Evolutionary conservation across 345 rosid genomes (phyloP).

Genomic region (Euphorbia tirucalli): DNA sequence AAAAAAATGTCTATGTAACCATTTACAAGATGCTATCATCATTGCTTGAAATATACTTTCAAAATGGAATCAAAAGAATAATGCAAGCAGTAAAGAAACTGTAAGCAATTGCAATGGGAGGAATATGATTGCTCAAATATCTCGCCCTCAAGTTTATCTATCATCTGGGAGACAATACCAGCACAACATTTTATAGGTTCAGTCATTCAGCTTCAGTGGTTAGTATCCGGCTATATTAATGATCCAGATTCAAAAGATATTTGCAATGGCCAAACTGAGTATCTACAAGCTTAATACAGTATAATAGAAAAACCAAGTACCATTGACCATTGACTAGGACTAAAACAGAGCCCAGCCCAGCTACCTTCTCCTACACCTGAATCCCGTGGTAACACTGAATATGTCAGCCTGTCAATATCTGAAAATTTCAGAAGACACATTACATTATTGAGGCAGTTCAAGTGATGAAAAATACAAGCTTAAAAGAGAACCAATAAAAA

Average conservation of each 20-base stretch:
- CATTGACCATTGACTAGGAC: constrained; percentile 65
- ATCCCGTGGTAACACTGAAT: constrained; percentile 62
- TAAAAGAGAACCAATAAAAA: constrained; percentile 1
- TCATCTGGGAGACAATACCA: neutral
- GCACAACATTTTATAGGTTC: neutral
- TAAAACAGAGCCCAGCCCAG: constrained; percentile 73
- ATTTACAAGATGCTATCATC: neutral
- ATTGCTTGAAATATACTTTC: neutral
- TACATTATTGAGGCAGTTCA: constrained; percentile 22
- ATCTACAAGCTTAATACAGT: neutral
- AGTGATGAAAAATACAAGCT: constrained; percentile 1
- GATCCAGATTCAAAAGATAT: neutral
- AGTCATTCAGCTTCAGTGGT: neutral
- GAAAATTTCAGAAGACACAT: constrained; percentile 25
- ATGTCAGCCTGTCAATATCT: constrained; percentile 52
- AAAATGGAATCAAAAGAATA: neutral
- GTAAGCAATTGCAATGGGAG: neutral
- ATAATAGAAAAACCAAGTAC: constrained; percentile 27
- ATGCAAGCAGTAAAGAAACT: neutral
- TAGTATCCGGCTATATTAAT: neutral
- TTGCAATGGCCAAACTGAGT: neutral
- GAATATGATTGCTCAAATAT: neutral
- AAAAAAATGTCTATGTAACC: neutral
- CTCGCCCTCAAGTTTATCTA: neutral
- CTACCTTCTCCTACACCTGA: constrained; percentile 71